Conservation (phyloP, 306 rosid genomes). For the Cucumis sativus region DNA sequence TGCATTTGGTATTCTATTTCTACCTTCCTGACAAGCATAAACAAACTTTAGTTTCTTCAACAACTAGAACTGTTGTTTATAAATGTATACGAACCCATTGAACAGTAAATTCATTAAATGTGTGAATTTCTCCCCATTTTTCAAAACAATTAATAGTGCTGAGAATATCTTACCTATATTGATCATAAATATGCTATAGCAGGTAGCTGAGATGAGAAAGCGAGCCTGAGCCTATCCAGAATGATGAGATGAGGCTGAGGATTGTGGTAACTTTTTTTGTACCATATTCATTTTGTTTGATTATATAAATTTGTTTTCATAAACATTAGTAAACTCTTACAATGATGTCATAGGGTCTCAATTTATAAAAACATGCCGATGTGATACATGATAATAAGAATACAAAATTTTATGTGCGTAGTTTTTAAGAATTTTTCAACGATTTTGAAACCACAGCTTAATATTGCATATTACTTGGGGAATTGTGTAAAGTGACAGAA, state of each 20-base stretch:
- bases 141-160: background rate
- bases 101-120: background rate
- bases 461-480: background rate
- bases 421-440: too few species aligned
- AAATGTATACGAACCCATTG: background rate
- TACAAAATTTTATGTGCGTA: too few species aligned
- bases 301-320: too few species aligned
- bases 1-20: background rate
- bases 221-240: background rate
- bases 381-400: too few species aligned
- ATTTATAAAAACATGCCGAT: too few species aligned
- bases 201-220: background rate
- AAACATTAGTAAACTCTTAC: too few species aligned
- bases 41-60: background rate
- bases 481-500: conserved; percentile 5
- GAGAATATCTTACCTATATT: background rate
- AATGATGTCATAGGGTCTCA: too few species aligned
- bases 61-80: background rate
- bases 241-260: background rate
- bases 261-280: too few species aligned
- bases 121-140: background rate
- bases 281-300: too few species aligned
- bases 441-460: background rate
- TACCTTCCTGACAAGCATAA: background rate
- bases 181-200: background rate